Conservation (phyloP, 1,284 basidiomycete species). For the Amylostereum chailletii region DNA sequence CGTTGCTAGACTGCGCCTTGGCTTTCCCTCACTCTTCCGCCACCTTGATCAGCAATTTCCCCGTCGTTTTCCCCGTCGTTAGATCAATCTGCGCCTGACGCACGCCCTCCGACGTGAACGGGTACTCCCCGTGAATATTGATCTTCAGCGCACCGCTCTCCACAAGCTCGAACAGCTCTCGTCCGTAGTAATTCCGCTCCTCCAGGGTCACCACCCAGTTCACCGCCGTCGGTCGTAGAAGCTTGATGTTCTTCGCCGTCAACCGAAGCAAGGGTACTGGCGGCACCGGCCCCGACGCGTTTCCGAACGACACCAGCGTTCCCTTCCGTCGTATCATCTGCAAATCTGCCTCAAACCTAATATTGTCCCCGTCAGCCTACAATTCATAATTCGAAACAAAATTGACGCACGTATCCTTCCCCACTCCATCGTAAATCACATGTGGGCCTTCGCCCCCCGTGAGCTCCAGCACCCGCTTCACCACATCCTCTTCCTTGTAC, state of each 20-base stretch:
- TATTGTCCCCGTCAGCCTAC: not conserved
- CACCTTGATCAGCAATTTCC: constrained; percentile 73
- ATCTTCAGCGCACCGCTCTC: constrained; percentile 58
- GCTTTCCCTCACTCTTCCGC: constrained; percentile 14
- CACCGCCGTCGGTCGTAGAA: constrained; percentile 60
- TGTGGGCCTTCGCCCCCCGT: constrained; percentile 82
- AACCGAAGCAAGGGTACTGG: constrained; percentile 73
- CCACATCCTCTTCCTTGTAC: constrained; percentile 67
- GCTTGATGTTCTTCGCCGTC: constrained; percentile 75
- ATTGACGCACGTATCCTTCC: constrained; percentile 72
- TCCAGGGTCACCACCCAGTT: constrained; percentile 68
- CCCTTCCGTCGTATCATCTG: constrained; percentile 74
- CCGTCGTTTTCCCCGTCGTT: constrained; percentile 68
- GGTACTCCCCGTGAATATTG: constrained; percentile 71
- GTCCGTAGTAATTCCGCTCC: constrained; percentile 61
- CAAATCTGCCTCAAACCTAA: constrained; percentile 78
- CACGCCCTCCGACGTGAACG: constrained; percentile 77
- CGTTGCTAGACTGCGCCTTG: too few relatives aligned
- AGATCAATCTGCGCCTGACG: constrained; percentile 77
- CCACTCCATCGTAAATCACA: constrained; percentile 90
- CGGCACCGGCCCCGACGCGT: constrained; percentile 77
- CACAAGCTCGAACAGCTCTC: constrained; percentile 62
- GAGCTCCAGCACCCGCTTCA: constrained; percentile 66
- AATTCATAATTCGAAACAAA: not conserved
- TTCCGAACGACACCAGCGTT: constrained; percentile 85